phyloP scores from a whole-genome alignment of 306 rosid species.

The Phaseolus lunatus region DNA sequence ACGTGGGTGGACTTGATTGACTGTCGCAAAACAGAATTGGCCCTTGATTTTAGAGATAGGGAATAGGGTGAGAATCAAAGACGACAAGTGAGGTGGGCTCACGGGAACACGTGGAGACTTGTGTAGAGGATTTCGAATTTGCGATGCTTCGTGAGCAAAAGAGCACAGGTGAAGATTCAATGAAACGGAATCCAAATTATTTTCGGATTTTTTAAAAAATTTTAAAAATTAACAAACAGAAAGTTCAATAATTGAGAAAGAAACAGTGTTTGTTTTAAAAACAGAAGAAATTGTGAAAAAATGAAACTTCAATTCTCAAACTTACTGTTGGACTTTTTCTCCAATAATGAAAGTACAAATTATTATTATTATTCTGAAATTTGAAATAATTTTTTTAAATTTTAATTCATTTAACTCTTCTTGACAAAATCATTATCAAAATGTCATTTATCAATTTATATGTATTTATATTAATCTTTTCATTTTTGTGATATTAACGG shows the following conservation, averaged over 20 bases:
- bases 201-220: not conserved
- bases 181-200: not conserved
- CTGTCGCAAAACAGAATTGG: not conserved
- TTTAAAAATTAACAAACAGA: not conserved
- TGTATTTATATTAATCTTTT: no score
- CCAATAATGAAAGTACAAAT: no score
- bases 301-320: not conserved
- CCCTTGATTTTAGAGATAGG: not conserved
- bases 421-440: no score
- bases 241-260: not conserved
- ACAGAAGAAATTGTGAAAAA: not conserved
- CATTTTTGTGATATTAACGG: no score
- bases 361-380: no score
- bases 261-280: not conserved
- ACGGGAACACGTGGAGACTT: not conserved
- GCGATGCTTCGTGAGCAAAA: not conserved
- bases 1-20: constrained; percentile 33
- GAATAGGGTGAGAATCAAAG: not conserved
- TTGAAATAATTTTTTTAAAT: no score
- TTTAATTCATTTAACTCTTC: no score
- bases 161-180: not conserved
- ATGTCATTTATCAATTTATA: no score
- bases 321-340: no score
- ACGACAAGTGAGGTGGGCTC: not conserved
- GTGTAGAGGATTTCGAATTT: not conserved